Evolutionary conservation across 768 basidiomycete species (phyloP).

Genomic region (Artomyces pyxidatus): DNA sequence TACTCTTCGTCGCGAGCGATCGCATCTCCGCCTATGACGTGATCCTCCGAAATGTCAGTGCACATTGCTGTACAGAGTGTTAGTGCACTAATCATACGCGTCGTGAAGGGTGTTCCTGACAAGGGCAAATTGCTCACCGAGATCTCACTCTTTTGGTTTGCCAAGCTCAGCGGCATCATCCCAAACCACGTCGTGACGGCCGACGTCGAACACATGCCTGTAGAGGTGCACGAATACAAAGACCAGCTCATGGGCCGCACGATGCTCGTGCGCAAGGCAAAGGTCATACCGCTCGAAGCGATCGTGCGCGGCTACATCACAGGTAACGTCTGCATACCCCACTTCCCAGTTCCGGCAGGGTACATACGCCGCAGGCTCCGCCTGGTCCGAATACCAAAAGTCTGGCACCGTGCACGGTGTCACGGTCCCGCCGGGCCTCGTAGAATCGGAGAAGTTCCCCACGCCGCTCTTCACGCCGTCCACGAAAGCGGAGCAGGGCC

Average conservation of each 20-base stretch:
- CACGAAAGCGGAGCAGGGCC: conserved; percentile 91
- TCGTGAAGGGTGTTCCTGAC: conserved; percentile 77
- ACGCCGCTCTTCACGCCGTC: conserved; percentile 91
- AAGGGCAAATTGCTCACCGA: conserved; percentile 88
- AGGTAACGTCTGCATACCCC: conserved; percentile 40
- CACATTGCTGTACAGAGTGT: not conserved
- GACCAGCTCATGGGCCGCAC: conserved; percentile 74
- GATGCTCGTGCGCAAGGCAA: conserved; percentile 88
- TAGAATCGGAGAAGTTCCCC: conserved; percentile 80
- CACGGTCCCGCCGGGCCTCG: conserved; percentile 58
- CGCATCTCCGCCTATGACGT: conserved; percentile 97
- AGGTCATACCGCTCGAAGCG: conserved; percentile 86
- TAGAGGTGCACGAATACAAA: conserved; percentile 63
- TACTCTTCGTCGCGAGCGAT: conserved; percentile 93
- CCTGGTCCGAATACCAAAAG: conserved; percentile 90
- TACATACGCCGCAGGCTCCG: conserved; percentile 58
- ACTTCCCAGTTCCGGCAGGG: not conserved
- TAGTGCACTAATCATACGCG: not conserved
- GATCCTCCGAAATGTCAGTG: conserved; percentile 77
- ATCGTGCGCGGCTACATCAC: conserved; percentile 96
- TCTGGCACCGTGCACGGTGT: conserved; percentile 86
- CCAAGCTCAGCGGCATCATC: conserved; percentile 67
- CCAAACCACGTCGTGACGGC: conserved; percentile 87
- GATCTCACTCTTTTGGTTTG: conserved; percentile 94
- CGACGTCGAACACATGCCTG: conserved; percentile 74